Conservation (phyloP, 768 basidiomycete species). For the Hygrophorus pudorinus region DNA sequence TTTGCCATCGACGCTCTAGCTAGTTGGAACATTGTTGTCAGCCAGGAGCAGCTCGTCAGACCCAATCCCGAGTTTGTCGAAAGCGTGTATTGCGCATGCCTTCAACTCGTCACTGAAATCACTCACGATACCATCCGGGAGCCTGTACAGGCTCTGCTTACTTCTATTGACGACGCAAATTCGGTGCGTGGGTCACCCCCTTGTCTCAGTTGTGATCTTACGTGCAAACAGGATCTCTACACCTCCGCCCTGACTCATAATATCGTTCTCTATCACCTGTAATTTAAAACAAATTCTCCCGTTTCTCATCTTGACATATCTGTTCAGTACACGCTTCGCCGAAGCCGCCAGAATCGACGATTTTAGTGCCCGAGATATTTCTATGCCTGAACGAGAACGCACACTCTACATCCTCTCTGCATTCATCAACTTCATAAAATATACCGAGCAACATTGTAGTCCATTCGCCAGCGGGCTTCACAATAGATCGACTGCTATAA, state of each 20-base stretch:
- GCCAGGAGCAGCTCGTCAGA: slow-evolving; percentile 53
- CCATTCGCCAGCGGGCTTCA: slow-evolving; percentile 53
- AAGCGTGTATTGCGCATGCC: slow-evolving; percentile 57
- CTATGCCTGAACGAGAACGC: slow-evolving; percentile 62
- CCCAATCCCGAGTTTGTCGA: slow-evolving; percentile 68
- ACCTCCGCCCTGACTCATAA: slow-evolving; percentile 46
- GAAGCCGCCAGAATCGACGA: slow-evolving; percentile 64
- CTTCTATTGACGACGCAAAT: slow-evolving; percentile 39
- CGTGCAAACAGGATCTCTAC: slow-evolving; percentile 51
- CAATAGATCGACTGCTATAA: slow-evolving; percentile 43
- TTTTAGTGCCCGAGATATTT: slow-evolving; percentile 69
- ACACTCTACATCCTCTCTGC: slow-evolving; percentile 72
- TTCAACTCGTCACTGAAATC: slow-evolving; percentile 62
- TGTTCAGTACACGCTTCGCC: slow-evolving; percentile 54
- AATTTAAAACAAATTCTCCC: slow-evolving; percentile 11
- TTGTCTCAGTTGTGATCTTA: background rate
- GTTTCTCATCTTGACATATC: slow-evolving; percentile 2
- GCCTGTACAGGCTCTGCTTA: slow-evolving; percentile 46
- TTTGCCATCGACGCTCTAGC: slow-evolving; percentile 59
- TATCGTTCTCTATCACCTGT: slow-evolving; percentile 66
- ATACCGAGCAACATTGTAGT: slow-evolving; percentile 63
- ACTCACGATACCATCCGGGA: slow-evolving; percentile 47
- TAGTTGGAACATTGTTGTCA: slow-evolving; percentile 61
- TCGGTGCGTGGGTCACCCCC: slow-evolving; percentile 30
- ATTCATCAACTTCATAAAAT: slow-evolving; percentile 91